phyloP scores from a whole-genome alignment of 129 eudicot genomes.

The Centrapalus pauciflorus region DNA sequence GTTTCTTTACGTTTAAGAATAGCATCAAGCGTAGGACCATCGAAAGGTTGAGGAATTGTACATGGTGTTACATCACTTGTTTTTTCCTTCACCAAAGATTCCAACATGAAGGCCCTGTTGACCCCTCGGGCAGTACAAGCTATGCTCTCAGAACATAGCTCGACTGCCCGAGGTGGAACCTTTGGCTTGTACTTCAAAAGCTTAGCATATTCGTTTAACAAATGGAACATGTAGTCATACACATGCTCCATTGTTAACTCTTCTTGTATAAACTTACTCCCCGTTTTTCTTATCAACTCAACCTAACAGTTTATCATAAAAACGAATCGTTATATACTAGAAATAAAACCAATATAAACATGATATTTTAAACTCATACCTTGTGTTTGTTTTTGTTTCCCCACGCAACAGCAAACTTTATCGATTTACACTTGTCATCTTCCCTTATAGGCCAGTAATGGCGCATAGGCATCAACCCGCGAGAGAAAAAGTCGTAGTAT shows the following conservation, averaged over 20 bases:
- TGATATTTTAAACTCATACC: too few relatives aligned
- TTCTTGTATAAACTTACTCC: slow-evolving; percentile 51
- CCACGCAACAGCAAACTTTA: slow-evolving; percentile 83
- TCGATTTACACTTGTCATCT: slow-evolving; percentile 50
- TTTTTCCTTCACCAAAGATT: slow-evolving; percentile 40
- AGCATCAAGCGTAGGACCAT: slow-evolving; percentile 15
- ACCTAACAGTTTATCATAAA: too few relatives aligned
- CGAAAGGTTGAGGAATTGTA: slow-evolving; percentile 34
- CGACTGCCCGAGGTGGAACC: slow-evolving; percentile 36
- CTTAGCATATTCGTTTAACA: slow-evolving; percentile 45
- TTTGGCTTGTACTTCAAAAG: slow-evolving; percentile 52
- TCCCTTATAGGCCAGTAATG: slow-evolving; percentile 85
- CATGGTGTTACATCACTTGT: slow-evolving; percentile 38
- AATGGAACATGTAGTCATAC: slow-evolving; percentile 68
- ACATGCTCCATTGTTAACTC: slow-evolving; percentile 48
- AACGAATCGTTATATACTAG: too few relatives aligned
- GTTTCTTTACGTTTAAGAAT: slow-evolving; percentile 36
- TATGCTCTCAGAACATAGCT: slow-evolving; percentile 51
- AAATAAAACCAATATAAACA: too few relatives aligned
- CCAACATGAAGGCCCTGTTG: slow-evolving; percentile 30
- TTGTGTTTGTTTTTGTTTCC: slow-evolving; percentile 60
- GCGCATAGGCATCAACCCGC: slow-evolving; percentile 64
- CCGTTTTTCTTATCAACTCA: slow-evolving; percentile 33
- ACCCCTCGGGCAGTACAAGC: slow-evolving; percentile 37
- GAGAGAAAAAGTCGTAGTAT: slow-evolving; percentile 70